Evolutionary conservation across 1,139 yeast genomes (phyloP).

Genomic region (Diutina rugosa): DNA sequence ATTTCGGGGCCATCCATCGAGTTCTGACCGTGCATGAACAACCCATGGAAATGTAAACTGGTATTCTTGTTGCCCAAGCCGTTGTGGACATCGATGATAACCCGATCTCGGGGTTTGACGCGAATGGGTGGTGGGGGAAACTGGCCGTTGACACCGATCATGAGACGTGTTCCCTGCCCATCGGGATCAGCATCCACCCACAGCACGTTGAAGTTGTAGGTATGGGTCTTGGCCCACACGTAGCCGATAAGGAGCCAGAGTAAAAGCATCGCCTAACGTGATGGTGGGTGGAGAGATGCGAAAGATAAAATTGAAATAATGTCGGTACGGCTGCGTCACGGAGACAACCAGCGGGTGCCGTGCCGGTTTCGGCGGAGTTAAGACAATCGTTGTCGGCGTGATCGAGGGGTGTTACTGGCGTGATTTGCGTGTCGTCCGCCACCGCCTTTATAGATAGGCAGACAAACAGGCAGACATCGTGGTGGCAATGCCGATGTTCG

Average conservation of each 20-base stretch:
- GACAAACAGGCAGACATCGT: no score
- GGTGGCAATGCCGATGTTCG: no score
- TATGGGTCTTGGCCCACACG: conserved; percentile 20
- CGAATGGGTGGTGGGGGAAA: conserved; percentile 69
- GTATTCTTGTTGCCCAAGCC: conserved; percentile 42
- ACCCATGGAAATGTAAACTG: conserved; percentile 80
- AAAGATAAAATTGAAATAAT: not conserved
- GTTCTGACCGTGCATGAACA: conserved; percentile 62
- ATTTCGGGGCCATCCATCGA: conserved; percentile 84
- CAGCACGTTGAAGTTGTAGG: conserved; percentile 37
- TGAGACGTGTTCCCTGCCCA: conserved; percentile 33
- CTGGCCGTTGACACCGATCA: conserved; percentile 54
- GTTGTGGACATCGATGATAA: conserved; percentile 45
- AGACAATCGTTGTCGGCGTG: not conserved
- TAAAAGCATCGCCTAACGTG: not conserved
- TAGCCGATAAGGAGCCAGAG: not conserved
- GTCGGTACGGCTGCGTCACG: not conserved
- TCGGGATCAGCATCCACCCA: conserved; percentile 58
- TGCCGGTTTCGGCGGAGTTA: not conserved
- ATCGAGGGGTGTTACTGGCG: not conserved
- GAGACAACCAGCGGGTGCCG: not conserved
- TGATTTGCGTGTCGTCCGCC: not conserved
- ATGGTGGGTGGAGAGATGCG: not conserved
- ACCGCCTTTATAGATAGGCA: no score
- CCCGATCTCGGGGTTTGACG: conserved; percentile 50